A percentile compares a stretch with the other conserved stretches of the same genome.
phyloP scores from a whole-genome alignment of 1,139 yeast species.

The Pichia sp. region DNA sequence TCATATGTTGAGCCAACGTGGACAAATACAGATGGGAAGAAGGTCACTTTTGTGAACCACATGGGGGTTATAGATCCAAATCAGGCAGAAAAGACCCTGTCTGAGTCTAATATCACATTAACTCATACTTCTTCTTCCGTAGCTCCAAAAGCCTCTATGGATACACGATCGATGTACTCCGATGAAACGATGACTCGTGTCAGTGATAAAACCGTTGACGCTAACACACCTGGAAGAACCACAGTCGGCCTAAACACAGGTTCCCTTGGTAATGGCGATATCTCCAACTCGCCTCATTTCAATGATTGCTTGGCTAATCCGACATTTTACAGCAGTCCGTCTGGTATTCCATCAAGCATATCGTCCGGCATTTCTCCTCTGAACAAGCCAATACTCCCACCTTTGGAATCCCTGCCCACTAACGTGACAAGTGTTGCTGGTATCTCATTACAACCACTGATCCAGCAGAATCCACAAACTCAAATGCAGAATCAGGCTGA shows the following conservation, averaged over 20 bases:
- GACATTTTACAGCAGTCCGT: background rate
- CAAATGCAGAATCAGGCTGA: background rate
- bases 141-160: no score
- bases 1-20: slow-evolving; percentile 53
- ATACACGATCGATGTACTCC: background rate
- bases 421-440: background rate
- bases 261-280: background rate
- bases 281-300: background rate
- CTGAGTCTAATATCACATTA: no score
- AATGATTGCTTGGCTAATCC: background rate
- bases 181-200: background rate
- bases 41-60: background rate
- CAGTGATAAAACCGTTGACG: background rate
- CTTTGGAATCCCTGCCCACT: background rate
- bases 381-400: slow-evolving; percentile 1
- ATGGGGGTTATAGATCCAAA: background rate
- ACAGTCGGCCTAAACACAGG: background rate
- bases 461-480: background rate
- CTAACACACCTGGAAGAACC: background rate
- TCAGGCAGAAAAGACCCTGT: background rate
- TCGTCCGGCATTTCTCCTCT: background rate
- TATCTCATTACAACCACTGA: background rate
- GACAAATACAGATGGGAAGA: slow-evolving; percentile 31
- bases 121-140: no score
- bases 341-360: background rate